Base-by-base conservation (phyloP, 345 rosid genomes). In the Gossypium ekmanianum region DNA sequence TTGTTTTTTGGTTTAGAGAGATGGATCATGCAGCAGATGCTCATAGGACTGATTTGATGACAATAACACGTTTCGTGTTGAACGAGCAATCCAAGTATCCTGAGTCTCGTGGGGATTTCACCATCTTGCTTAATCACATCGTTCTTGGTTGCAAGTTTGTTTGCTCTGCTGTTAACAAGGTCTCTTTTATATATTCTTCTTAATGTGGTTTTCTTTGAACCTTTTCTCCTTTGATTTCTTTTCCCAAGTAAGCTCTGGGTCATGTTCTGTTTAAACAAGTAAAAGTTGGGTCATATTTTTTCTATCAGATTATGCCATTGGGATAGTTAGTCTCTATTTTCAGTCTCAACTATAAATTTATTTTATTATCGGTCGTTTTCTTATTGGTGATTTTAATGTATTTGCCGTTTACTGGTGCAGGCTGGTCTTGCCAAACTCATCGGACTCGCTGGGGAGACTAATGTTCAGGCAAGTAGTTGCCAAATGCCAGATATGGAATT, bases 91-190 rank as follows among this genome's bases (percentile, higher is more conserved):
- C 97, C 17, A 90, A 87, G 82, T 80, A 93, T 81, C 94, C 99
- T 0, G 99, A 93, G 82, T 95, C 99, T 29, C 98, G 97, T 51
- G 99, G 99, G 5, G 99, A 95, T 80, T 93, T 95, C 91, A 83
- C 89, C 13, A 95, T 95, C 78, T 81, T 95, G 85, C 94, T 95
- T 45, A 95, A 34, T 81, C 89, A 95, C 88, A 95, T 95, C 82
- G 99, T 93, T 78, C 87, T 95, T 29, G 99, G 99, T 57, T 95
- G 99, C 93, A 95, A 93, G 83, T 95, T 91, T 85, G 98, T 95
- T 77, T 95, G 99, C 89, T 83, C 94, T 73, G 88, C 93, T 51
- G 99, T 93, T 56, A 95, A 82, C 84, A 95, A 95, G 98, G 99
- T 93, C 58, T 7, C 58, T 16, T 64, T 45, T 2, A 11, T 24